These are phyloP conservation scores for Yamadazyma membranifaciens DNA, from an alignment of 1,139 yeast species.

Conservation along the genomic window DNA sequence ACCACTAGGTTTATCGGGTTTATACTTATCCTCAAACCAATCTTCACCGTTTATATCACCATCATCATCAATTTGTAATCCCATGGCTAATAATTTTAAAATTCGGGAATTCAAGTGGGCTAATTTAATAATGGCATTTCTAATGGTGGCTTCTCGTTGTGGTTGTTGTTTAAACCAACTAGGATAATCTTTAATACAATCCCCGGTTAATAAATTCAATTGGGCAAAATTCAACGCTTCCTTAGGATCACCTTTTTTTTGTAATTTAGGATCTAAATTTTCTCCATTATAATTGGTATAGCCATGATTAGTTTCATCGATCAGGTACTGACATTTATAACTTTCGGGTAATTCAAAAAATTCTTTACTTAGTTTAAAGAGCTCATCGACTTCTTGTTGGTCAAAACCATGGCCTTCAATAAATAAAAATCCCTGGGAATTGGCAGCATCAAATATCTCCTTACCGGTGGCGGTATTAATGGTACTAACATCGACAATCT, in stretches of 20 bases:
- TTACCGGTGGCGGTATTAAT: constrained; percentile 45
- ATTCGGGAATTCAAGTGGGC: constrained; percentile 41
- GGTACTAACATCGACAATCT: constrained; percentile 56
- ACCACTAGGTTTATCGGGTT: constrained; percentile 50
- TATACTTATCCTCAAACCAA: constrained; percentile 64
- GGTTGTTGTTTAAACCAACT: constrained; percentile 38
- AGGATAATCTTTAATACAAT: constrained; percentile 36
- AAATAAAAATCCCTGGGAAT: constrained; percentile 68
- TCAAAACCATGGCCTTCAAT: constrained; percentile 71
- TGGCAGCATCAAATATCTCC: constrained; percentile 60
- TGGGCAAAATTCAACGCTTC: constrained; percentile 52
- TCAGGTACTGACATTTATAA: constrained; percentile 46
- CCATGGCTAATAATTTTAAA: constrained; percentile 54
- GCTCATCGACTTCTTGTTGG: constrained; percentile 52
- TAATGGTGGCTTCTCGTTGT: constrained; percentile 30
- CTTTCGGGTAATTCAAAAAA: constrained; percentile 54
- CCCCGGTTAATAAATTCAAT: constrained; percentile 41
- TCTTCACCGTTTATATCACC: constrained; percentile 31
- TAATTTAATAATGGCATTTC: constrained; percentile 37
- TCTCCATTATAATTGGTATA: constrained; percentile 62
- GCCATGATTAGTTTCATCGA: constrained; percentile 57
- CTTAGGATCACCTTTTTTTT: constrained; percentile 58
- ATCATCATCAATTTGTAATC: constrained; percentile 53
- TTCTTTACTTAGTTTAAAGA: constrained; percentile 52
- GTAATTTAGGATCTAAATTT: constrained; percentile 48